phyloP scores from a whole-genome alignment of 2,329 filamentous ascomycete species.

The Capronia epimyces region DNA sequence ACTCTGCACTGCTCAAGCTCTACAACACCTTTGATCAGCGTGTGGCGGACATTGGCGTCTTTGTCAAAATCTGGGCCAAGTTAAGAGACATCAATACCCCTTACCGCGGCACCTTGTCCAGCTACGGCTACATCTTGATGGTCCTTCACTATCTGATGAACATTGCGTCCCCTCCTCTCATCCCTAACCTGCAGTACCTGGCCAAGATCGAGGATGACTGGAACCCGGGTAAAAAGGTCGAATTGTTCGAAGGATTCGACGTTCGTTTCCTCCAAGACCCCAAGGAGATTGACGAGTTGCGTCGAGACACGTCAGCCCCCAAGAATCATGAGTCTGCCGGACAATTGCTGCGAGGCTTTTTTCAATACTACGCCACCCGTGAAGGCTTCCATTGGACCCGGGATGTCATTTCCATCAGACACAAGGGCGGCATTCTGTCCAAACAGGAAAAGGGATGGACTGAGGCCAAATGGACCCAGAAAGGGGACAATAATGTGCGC shows the following conservation, averaged over 20 bases:
- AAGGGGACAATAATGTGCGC: slow-evolving; percentile 65
- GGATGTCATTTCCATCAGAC: slow-evolving; percentile 73
- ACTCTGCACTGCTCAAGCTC: slow-evolving; percentile 74
- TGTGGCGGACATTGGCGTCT: slow-evolving; percentile 71
- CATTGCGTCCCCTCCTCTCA: slow-evolving; percentile 70
- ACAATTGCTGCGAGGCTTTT: slow-evolving; percentile 72
- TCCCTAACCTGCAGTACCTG: slow-evolving; percentile 61
- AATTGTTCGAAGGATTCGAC: slow-evolving; percentile 57
- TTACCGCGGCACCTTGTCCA: slow-evolving; percentile 78
- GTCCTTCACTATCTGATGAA: slow-evolving; percentile 86
- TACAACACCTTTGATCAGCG: slow-evolving; percentile 75
- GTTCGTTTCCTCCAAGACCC: slow-evolving; percentile 77
- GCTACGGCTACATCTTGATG: slow-evolving; percentile 90
- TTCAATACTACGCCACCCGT: slow-evolving; percentile 66
- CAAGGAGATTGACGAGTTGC: slow-evolving; percentile 57
- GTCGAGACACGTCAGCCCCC: slow-evolving; percentile 51
- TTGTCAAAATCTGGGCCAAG: slow-evolving; percentile 89
- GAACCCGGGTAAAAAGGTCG: slow-evolving; percentile 39
- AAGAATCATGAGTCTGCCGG: slow-evolving; percentile 66
- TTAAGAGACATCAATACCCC: slow-evolving; percentile 77
- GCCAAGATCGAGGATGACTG: slow-evolving; percentile 36
- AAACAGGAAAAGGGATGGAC: slow-evolving; percentile 83
- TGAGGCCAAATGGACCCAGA: slow-evolving; percentile 56
- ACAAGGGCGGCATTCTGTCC: slow-evolving; percentile 60
- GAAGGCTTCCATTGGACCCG: slow-evolving; percentile 71